Percentiles rank a stretch among this genome's conserved stretches.
Evolutionary conservation across 768 basidiomycete genomes (phyloP).

Genomic region (Boletellus ananiceps): DNA sequence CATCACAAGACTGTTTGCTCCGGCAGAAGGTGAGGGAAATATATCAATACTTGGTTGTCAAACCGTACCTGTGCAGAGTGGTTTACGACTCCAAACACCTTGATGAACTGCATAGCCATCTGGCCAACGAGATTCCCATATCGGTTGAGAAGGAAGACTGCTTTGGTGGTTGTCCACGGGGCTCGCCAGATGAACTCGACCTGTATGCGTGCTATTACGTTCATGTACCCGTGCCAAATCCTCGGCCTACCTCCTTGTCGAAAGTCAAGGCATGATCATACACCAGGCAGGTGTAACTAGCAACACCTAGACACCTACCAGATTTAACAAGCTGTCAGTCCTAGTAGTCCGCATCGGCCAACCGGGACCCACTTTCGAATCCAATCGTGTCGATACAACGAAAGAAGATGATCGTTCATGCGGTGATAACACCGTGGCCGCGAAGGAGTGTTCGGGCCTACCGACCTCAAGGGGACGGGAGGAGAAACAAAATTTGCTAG

Average conservation of each 20-base stretch:
- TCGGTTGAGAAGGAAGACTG: slow-evolving; percentile 12
- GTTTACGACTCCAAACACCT: slow-evolving; percentile 2
- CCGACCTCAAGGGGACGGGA: too few relatives aligned
- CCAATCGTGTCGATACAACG: too few relatives aligned
- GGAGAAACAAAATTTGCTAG: too few relatives aligned
- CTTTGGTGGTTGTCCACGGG: slow-evolving; percentile 10
- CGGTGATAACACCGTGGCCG: too few relatives aligned
- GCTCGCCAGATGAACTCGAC: slow-evolving; percentile 15
- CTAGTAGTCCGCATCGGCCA: too few relatives aligned
- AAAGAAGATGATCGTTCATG: too few relatives aligned
- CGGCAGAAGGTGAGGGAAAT: background rate
- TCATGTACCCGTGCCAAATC: background rate
- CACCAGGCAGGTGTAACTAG: too few relatives aligned
- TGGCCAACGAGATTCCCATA: slow-evolving; percentile 16
- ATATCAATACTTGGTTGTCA: background rate
- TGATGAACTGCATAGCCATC: slow-evolving; percentile 3
- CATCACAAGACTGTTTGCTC: slow-evolving; percentile 7
- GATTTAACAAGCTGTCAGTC: too few relatives aligned
- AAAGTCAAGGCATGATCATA: slow-evolving; percentile 5
- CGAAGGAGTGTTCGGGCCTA: too few relatives aligned
- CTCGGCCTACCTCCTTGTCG: slow-evolving; percentile 9
- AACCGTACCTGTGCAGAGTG: background rate
- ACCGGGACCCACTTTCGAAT: too few relatives aligned
- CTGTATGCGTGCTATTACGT: background rate
- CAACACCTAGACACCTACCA: too few relatives aligned